These are phyloP conservation scores for Amanita brunnescens DNA, from an alignment of 768 basidiomycete genomes.

Conservation along the genomic window DNA sequence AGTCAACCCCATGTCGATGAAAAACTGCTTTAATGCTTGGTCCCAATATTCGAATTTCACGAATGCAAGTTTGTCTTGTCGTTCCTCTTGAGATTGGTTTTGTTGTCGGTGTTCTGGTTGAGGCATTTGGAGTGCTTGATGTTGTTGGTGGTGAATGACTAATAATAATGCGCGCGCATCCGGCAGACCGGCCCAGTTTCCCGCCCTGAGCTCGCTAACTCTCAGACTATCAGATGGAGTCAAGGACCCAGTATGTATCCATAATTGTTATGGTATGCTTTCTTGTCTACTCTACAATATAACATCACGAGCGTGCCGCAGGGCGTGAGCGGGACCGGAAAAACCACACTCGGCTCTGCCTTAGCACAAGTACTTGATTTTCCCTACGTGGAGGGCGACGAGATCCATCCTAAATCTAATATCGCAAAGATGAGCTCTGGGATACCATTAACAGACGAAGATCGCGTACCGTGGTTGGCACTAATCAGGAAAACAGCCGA, in stretches of 20 bases:
- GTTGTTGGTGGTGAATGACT: background rate
- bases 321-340: slow-evolving; percentile 72
- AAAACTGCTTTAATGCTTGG: slow-evolving; percentile 41
- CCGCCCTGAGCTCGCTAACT: no score
- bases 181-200: no score
- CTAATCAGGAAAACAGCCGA: slow-evolving; percentile 61
- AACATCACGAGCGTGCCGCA: slow-evolving; percentile 15
- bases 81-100: slow-evolving; percentile 6
- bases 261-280: slow-evolving; percentile 45
- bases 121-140: background rate
- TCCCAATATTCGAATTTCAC: slow-evolving; percentile 55
- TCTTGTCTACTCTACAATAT: background rate
- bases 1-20: slow-evolving; percentile 43
- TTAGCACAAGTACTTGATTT: slow-evolving; percentile 53
- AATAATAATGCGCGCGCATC: no score
- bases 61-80: slow-evolving; percentile 28
- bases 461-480: slow-evolving; percentile 82
- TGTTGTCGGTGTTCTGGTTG: background rate
- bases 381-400: slow-evolving; percentile 85
- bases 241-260: slow-evolving; percentile 16
- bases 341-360: slow-evolving; percentile 58
- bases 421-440: slow-evolving; percentile 84
- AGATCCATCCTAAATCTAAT: slow-evolving; percentile 74
- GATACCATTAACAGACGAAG: slow-evolving; percentile 66
- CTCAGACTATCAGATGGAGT: background rate